Conservation (phyloP, 257 asterid genomes). For the Pogostemon cablin region DNA sequence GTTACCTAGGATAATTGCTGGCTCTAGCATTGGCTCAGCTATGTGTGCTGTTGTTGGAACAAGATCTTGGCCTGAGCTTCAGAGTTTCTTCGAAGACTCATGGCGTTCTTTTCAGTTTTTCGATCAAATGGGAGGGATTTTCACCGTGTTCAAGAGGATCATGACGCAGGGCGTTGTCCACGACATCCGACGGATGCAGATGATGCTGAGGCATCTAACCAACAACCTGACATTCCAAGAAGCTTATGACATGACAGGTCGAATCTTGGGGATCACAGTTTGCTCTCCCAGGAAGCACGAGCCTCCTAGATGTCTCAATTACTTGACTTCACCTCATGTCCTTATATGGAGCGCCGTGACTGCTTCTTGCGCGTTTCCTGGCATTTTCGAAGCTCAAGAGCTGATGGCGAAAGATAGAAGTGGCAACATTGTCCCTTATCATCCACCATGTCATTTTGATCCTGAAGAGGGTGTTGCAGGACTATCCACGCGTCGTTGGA, state of each 20-base stretch:
- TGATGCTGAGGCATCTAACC: conserved; percentile 70
- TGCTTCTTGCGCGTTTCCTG: conserved; percentile 96
- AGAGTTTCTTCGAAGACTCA: conserved; percentile 82
- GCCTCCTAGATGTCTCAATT: conserved; percentile 94
- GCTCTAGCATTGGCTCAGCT: conserved; percentile 90
- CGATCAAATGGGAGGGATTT: conserved; percentile 82
- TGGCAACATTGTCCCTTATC: conserved; percentile 93
- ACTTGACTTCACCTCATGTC: conserved; percentile 94
- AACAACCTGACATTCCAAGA: conserved; percentile 92
- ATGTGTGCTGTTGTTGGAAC: conserved; percentile 89
- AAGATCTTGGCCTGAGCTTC: conserved; percentile 91
- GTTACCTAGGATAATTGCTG: conserved; percentile 85
- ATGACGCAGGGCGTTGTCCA: conserved; percentile 84
- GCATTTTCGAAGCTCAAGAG: conserved; percentile 94
- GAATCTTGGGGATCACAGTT: conserved; percentile 83
- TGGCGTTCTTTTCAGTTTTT: conserved; percentile 83
- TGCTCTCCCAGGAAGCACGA: conserved; percentile 98
- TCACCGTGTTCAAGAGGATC: conserved; percentile 70
- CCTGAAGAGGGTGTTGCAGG: conserved; percentile 56
- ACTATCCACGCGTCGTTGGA: conserved; percentile 74
- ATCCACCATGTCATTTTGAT: conserved; percentile 89
- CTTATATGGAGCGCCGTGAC: conserved; percentile 98
- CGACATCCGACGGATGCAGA: conserved; percentile 82
- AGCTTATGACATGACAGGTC: conserved; percentile 92
- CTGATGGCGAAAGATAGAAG: conserved; percentile 91